Evolutionary conservation across 1,284 basidiomycete genomes (phyloP).

Genomic region (Golubevia pallescens): DNA sequence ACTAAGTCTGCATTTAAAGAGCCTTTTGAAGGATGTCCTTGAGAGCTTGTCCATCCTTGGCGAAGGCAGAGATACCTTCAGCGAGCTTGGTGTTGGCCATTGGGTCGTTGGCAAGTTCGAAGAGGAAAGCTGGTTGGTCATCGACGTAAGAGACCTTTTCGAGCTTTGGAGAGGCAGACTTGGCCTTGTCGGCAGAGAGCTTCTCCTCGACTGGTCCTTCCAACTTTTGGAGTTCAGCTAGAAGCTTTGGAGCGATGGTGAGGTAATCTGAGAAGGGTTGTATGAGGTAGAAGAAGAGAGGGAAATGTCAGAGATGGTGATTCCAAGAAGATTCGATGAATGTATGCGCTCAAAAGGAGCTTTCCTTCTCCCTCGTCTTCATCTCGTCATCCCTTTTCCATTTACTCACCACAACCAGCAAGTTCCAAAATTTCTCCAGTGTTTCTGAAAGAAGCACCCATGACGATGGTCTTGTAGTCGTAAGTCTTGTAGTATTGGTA

Average conservation of each 20-base stretch:
- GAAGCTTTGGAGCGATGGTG: constrained; percentile 59
- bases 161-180: constrained; percentile 26
- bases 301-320: background rate
- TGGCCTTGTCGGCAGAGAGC: constrained; percentile 49
- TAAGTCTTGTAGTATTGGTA: constrained; percentile 94
- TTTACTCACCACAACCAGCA: constrained; percentile 39
- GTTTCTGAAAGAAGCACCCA: constrained; percentile 91
- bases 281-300: background rate
- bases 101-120: constrained; percentile 48
- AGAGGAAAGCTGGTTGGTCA: constrained; percentile 52
- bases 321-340: constrained; percentile 26
- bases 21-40: constrained; percentile 53
- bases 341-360: too few species aligned
- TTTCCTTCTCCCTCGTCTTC: too few species aligned
- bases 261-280: constrained; percentile 16
- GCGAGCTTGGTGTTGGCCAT: constrained; percentile 63
- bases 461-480: constrained; percentile 97
- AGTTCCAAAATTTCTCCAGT: constrained; percentile 59
- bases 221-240: constrained; percentile 56
- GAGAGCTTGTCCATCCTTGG: constrained; percentile 54
- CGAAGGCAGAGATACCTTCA: constrained; percentile 61
- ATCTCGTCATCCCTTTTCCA: too few species aligned
- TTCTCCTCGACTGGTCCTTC: constrained; percentile 46
- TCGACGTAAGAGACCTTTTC: constrained; percentile 57
- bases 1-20: too few species aligned